Evolutionary conservation across 2,329 filamentous ascomycete genomes (phyloP), one percentile per base, ranked within the genome.

Genomic region (Claviceps paspali): DNA sequence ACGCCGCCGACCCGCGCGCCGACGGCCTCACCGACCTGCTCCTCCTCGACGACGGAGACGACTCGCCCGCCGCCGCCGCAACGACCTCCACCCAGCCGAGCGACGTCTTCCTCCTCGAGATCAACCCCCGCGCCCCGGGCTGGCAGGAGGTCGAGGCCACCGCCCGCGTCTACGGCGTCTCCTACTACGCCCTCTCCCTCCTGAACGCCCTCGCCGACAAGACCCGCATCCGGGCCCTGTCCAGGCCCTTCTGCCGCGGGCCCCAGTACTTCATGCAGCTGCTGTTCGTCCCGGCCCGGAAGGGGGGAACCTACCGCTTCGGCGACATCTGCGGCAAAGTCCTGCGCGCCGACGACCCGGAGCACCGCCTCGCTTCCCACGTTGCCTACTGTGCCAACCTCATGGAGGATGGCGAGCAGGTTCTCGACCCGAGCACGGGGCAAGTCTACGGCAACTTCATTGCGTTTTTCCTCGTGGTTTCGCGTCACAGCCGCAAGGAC

Each of bases 381-480:
- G 23, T 33, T 9, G 32, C 8, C 6, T 4, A 24, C 14, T 33
- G 32, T 24, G 32, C 21, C 12, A 23, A 26, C 24, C 26, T 27
- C 17, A 27, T 35, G 23, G 26, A 35, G 15, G 15, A 35, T 5
- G 23, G 33, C 18, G 21, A 35, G 18, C 21, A 35, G 10, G 33
- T 35, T 18, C 33, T 23, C 4, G 23, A 35, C 22, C 33, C 33
- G 6, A 35, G 12, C 5, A 27, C 33, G 9, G 33, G 33, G 6
- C 18, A 26, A 15, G 23, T 35, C 3, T 33, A n/a, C 14, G 30
- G 21, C 6, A 29, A 23, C 26, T 35, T 29, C 11, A 35, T 27
- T 29, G 33, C 33, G 9, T 35, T 35, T 12, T 35, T 35, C 33
- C 23, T 35, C 15, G 33, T 35, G 8, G 10, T 29, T 26, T 35